Evolutionary conservation across 2,329 filamentous ascomycete genomes (phyloP).

Genomic region (Bipolaris bicolor): DNA sequence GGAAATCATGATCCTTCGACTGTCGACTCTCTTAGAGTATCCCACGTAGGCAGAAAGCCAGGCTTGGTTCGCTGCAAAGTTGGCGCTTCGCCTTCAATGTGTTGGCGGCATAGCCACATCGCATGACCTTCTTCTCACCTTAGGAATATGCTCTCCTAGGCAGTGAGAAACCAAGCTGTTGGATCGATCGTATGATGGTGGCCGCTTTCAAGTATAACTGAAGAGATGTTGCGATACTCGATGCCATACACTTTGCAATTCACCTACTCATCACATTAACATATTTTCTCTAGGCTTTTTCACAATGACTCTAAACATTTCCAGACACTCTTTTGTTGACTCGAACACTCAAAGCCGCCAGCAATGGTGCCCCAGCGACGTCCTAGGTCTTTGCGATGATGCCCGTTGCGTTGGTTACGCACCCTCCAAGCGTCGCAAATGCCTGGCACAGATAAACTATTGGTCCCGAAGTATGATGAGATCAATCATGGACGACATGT

Average conservation of each 20-base stretch:
- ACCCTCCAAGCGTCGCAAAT: conserved; percentile 15
- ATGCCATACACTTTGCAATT: not conserved
- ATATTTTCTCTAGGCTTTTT: not conserved
- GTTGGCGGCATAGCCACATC: not conserved
- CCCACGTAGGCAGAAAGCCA: not conserved
- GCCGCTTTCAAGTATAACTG: not conserved
- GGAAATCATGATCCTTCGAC: not conserved
- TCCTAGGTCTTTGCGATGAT: conserved; percentile 18
- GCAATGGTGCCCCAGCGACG: conserved; percentile 13
- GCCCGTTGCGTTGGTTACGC: conserved; percentile 21
- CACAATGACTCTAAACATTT: not conserved
- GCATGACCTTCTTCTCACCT: not conserved
- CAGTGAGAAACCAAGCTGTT: not conserved
- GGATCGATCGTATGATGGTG: not conserved
- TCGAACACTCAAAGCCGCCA: not conserved
- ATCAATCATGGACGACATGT: conserved; percentile 8
- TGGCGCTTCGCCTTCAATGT: not conserved
- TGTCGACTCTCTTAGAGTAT: not conserved
- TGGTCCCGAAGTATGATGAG: conserved; percentile 3
- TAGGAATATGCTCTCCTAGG: not conserved
- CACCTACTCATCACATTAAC: not conserved
- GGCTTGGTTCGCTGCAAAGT: not conserved
- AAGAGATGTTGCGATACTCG: not conserved
- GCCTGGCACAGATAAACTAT: conserved; percentile 4
- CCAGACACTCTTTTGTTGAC: not conserved